A percentile compares a stretch with the other conserved stretches of the same genome.
Evolutionary conservation across 1,284 basidiomycete species (phyloP).

Genomic region (Puccinia novopanici): DNA sequence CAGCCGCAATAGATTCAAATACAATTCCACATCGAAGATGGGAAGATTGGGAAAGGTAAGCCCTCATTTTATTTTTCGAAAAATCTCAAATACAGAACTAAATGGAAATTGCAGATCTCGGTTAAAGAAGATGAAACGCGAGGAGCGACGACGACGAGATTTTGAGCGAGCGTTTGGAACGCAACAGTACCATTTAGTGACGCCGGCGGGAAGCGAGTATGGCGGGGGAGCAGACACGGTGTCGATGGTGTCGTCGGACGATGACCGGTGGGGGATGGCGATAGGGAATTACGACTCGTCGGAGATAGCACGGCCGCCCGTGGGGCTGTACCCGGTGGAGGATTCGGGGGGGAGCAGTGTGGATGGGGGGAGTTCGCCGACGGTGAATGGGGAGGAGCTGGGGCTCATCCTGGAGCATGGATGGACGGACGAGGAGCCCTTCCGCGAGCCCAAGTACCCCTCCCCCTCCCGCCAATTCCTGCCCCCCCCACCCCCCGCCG

Average conservation of each 20-base stretch:
- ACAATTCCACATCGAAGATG: conserved; percentile 90
- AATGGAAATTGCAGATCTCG: conserved; percentile 53
- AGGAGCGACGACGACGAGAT: conserved; percentile 61
- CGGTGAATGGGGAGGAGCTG: conserved; percentile 20
- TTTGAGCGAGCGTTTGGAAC: conserved; percentile 64
- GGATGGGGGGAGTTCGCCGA: neutral
- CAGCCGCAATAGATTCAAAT: no score
- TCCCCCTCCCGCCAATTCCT: neutral
- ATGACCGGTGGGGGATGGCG: conserved; percentile 77
- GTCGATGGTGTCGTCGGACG: conserved; percentile 72
- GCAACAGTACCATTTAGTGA: conserved; percentile 55
- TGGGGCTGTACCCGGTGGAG: conserved; percentile 61
- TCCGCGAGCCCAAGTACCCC: neutral
- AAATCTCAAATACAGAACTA: no score
- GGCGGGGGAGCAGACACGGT: conserved; percentile 65
- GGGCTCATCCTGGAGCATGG: conserved; percentile 28
- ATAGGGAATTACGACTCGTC: conserved; percentile 60
- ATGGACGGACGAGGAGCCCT: conserved; percentile 7
- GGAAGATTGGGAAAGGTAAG: conserved; percentile 90
- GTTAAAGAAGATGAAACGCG: conserved; percentile 54
- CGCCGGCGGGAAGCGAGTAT: conserved; percentile 57
- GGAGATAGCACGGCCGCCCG: conserved; percentile 66
- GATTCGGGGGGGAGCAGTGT: conserved; percentile 49
- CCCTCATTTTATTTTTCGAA: neutral
- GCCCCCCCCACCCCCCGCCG: neutral